These are phyloP conservation scores for Mycena citricolor DNA, from an alignment of 1,284 basidiomycete genomes.

Conservation along the genomic window DNA sequence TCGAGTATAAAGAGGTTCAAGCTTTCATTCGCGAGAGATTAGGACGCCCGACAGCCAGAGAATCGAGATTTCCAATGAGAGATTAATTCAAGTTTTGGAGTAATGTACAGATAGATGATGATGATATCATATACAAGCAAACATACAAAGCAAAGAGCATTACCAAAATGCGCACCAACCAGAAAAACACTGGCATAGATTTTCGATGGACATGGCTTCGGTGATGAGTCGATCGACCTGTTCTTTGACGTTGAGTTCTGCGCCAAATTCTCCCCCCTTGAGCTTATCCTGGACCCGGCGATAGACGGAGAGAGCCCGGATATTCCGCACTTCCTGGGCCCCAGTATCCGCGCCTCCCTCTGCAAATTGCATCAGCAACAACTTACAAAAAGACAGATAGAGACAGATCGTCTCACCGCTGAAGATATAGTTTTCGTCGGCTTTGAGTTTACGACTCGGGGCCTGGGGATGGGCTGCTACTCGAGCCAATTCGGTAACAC, in stretches of 20 bases:
- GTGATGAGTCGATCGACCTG: constrained; percentile 91
- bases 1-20: too few species aligned
- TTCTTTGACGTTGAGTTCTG: constrained; percentile 67
- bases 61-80: too few species aligned
- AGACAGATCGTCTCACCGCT: constrained; percentile 49
- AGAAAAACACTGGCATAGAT: constrained; percentile 94
- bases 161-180: constrained; percentile 69
- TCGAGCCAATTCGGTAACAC: constrained; percentile 61
- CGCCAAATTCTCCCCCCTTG: constrained; percentile 90
- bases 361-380: constrained; percentile 30
- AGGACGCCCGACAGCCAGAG: too few species aligned
- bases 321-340: constrained; percentile 85
- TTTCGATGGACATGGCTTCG: constrained; percentile 89
- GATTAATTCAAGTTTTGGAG: too few species aligned
- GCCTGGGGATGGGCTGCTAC: constrained; percentile 74
- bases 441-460: constrained; percentile 70
- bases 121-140: not conserved
- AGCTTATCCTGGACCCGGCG: constrained; percentile 93
- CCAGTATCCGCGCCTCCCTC: constrained; percentile 56
- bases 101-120: not conserved
- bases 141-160: constrained; percentile 10
- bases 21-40: too few species aligned
- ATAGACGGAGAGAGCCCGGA: constrained; percentile 86
- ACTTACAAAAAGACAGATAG: not conserved
- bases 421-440: constrained; percentile 82